Evolutionary conservation across 441 rosid genomes (phyloP).

Genomic region (Erodium chrysanthum): DNA sequence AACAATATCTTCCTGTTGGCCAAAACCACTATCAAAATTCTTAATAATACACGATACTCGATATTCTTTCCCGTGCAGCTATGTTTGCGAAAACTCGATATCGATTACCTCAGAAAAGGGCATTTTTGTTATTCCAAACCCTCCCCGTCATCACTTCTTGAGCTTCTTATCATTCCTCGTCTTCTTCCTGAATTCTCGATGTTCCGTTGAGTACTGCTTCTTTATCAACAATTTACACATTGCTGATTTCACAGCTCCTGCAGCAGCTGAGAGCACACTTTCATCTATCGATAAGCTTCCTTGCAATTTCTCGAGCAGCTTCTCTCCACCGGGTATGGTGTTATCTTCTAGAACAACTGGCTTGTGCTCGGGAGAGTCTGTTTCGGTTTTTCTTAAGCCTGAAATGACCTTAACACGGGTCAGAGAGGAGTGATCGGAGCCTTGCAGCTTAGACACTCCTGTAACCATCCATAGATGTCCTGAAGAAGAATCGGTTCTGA

Average conservation of each 20-base stretch:
- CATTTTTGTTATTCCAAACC: no score
- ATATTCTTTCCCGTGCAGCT: background rate
- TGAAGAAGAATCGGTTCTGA: constrained; percentile 29
- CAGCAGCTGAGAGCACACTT: constrained; percentile 49
- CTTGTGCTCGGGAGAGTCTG: constrained; percentile 21
- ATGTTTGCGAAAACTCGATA: no score
- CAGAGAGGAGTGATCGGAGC: constrained; percentile 39
- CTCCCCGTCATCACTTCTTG: constrained; percentile 21
- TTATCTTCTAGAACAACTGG: constrained; percentile 30
- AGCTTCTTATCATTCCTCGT: constrained; percentile 67
- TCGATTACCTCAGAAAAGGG: no score
- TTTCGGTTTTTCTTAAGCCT: constrained; percentile 21
- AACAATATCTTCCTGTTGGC: background rate
- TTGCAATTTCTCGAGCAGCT: constrained; percentile 63
- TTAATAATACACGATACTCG: background rate
- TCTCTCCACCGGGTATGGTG: constrained; percentile 54
- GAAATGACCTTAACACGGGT: constrained; percentile 50
- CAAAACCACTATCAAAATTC: background rate
- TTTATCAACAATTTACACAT: constrained; percentile 68
- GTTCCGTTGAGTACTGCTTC: constrained; percentile 70
- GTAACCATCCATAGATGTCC: constrained; percentile 60
- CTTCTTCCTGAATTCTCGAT: constrained; percentile 74
- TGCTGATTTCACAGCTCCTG: constrained; percentile 64
- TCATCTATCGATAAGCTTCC: constrained; percentile 52
- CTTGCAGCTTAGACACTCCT: constrained; percentile 54